phyloP scores from a whole-genome alignment of 2,329 filamentous ascomycete genomes.

The Aspergillus sp. region DNA sequence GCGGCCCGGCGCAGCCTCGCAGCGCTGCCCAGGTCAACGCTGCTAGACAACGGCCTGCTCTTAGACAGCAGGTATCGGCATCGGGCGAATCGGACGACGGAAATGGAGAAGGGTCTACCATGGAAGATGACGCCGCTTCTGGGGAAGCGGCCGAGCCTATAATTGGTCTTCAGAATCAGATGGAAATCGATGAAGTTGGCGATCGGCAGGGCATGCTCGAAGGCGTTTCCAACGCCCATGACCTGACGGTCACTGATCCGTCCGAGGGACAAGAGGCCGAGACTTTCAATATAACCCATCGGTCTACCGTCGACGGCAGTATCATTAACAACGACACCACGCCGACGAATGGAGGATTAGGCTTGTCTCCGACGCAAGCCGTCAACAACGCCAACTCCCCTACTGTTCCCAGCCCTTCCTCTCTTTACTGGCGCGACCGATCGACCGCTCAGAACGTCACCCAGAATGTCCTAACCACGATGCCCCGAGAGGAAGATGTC shows the following conservation, averaged over 20 bases:
- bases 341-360: conserved; percentile 66
- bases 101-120: conserved; percentile 76
- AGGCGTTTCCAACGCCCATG: conserved; percentile 66
- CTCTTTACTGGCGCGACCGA: conserved; percentile 76
- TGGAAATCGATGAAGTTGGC: conserved; percentile 85
- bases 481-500: conserved; percentile 96
- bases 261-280: conserved; percentile 85
- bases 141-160: conserved; percentile 63
- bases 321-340: conserved; percentile 70
- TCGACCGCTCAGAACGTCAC: conserved; percentile 71
- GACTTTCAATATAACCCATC: conserved; percentile 91
- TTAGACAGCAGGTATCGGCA: conserved; percentile 81
- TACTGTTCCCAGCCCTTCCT: conserved; percentile 69
- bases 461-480: conserved; percentile 76
- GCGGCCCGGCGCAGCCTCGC: conserved; percentile 63
- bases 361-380: conserved; percentile 67
- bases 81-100: conserved; percentile 87
- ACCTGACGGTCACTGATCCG: conserved; percentile 72
- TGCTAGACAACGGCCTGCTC: conserved; percentile 74
- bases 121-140: conserved; percentile 62
- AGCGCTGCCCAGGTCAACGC: conserved; percentile 53
- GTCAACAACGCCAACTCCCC: conserved; percentile 68
- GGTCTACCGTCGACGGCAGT: conserved; percentile 79
- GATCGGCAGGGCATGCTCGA: conserved; percentile 78
- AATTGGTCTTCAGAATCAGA: conserved; percentile 74